Base-by-base conservation (phyloP, 768 basidiomycete species). In the Leccinum barrowsii region DNA sequence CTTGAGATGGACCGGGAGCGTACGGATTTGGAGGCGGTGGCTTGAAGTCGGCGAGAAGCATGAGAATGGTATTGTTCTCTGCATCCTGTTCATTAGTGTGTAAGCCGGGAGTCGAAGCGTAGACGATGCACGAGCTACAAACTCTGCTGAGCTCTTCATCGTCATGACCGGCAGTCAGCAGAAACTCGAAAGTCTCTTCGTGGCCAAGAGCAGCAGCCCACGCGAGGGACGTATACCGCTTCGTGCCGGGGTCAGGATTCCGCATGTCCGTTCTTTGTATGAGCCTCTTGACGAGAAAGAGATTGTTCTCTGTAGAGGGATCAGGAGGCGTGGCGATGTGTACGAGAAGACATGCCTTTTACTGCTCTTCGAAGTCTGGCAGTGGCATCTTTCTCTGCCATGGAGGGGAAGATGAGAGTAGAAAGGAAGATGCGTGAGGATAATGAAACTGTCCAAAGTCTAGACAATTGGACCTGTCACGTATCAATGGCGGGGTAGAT, bases 121-220 rank as follows among this genome's bases (percentile, higher is more conserved):
- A 48, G 54, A 54, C 21, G 34, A 52, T 40, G 58, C 11, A 34
- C 56, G 40, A 49, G 37, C 59, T 48, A 78, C 87, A 66, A 69
- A 94, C 95, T 80, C 85, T 85, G 75, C 89, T 94, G 59, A 94
- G 77, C 73, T 98, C 95, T 57, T 90, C 87, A 68, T 98, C 94
- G 70, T 98, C 95, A 70, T 97, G 95, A 32, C 93, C 93, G 21
- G 82, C 85, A 61, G 79, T 83, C 54, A 96, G 77, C 55, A 98
- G 78, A 74, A 88, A 97, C 67, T 97, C 94, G 64, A 96, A 98
- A 2, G 92, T 94, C 69, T 96, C 94, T 68, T 95, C 88, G 60
- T 92, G 86, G 0, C 91, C 93, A 40, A 92, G 82, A 1, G 89
- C 83, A 21, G 94, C 94, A 2, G 94, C 86, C 94, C 93, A 98